phyloP scores from a whole-genome alignment of 129 eudicot species.

The Arctium lappa region DNA sequence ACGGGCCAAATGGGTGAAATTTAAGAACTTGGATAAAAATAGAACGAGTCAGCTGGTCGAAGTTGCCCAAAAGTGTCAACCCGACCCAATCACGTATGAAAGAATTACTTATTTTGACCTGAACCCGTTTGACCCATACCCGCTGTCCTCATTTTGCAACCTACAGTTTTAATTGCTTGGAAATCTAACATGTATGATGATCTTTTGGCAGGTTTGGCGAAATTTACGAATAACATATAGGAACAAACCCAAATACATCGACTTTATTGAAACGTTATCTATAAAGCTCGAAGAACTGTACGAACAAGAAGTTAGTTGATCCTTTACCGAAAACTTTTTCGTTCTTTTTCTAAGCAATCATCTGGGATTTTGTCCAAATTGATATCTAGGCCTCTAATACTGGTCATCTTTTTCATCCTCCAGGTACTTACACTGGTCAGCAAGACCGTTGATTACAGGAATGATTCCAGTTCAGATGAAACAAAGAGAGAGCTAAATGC shows the following conservation, averaged over 20 bases:
- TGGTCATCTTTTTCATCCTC: background rate
- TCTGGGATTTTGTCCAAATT: slow-evolving; percentile 6
- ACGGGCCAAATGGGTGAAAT: background rate
- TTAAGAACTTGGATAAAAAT: background rate
- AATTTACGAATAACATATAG: slow-evolving; percentile 58
- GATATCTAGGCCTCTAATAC: background rate
- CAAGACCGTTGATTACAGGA: slow-evolving; percentile 29
- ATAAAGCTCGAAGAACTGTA: slow-evolving; percentile 56
- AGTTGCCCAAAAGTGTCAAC: background rate
- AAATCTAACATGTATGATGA: slow-evolving; percentile 24
- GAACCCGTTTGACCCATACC: background rate
- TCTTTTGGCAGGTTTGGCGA: slow-evolving; percentile 66
- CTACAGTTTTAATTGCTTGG: background rate
- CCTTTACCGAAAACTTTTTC: background rate
- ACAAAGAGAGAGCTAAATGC: slow-evolving; percentile 49
- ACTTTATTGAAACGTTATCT: slow-evolving; percentile 54
- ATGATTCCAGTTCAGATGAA: slow-evolving; percentile 30
- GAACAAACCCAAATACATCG: slow-evolving; percentile 42
- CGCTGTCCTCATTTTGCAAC: background rate
- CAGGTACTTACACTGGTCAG: slow-evolving; percentile 69
- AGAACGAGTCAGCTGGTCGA: background rate
- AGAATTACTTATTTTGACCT: background rate
- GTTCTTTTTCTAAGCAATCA: slow-evolving; percentile 1
- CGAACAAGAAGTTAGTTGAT: slow-evolving; percentile 66
- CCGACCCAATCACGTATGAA: background rate